Conservation (phyloP, 2,329 filamentous ascomycete species). For the Arthrobotrys sphaeroides region DNA sequence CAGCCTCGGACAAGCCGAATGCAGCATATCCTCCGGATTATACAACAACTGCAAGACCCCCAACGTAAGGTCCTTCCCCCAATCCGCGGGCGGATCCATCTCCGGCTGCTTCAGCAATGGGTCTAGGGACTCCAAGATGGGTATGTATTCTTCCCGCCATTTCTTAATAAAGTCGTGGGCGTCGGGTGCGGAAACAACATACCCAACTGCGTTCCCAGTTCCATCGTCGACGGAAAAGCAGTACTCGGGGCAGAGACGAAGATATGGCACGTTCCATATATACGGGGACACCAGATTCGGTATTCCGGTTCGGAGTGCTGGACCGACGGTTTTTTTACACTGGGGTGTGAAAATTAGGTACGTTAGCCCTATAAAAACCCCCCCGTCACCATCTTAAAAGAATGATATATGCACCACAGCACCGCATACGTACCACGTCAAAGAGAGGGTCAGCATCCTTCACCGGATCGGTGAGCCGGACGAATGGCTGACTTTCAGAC, state of each 20-base stretch:
- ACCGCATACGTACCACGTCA: slow-evolving; percentile 30
- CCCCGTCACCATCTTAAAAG: neutral
- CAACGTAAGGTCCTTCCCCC: slow-evolving; percentile 51
- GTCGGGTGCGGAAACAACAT: slow-evolving; percentile 60
- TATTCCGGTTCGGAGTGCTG: slow-evolving; percentile 35
- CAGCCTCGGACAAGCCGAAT: slow-evolving; percentile 19
- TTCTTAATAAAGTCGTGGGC: slow-evolving; percentile 58
- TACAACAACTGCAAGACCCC: slow-evolving; percentile 52
- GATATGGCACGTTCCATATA: slow-evolving; percentile 59
- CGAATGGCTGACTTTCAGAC: slow-evolving; percentile 25
- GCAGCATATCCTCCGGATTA: slow-evolving; percentile 30
- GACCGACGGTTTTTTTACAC: slow-evolving; percentile 54
- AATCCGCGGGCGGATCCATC: slow-evolving; percentile 51
- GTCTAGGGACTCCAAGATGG: slow-evolving; percentile 54
- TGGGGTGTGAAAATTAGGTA: neutral
- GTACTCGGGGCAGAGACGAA: slow-evolving; percentile 58
- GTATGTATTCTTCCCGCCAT: slow-evolving; percentile 59
- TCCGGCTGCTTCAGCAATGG: slow-evolving; percentile 36
- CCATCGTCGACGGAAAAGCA: slow-evolving; percentile 61
- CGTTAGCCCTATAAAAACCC: neutral
- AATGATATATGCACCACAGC: neutral
- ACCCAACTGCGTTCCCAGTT: slow-evolving; percentile 60
- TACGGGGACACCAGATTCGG: slow-evolving; percentile 49
- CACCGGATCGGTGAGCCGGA: slow-evolving; percentile 37
- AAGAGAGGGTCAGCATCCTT: slow-evolving; percentile 42